Evolutionary conservation across 2,329 filamentous ascomycete species (phyloP), one percentile per base, ranked within the genome.

Genomic region (Ascochyta koolunga): DNA sequence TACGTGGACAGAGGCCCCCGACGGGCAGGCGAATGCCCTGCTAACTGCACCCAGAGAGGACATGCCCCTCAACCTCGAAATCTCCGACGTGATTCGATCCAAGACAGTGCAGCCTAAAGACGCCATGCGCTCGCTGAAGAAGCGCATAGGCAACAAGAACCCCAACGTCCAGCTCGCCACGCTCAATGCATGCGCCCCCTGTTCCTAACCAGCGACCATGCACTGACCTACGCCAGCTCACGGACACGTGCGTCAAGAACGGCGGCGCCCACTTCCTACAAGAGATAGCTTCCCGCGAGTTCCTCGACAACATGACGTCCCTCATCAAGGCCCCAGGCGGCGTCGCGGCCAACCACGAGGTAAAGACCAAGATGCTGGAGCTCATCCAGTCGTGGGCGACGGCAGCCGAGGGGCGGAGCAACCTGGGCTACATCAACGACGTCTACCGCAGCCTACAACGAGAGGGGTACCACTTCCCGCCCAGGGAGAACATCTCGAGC

Each of bases 221-320:
- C 25, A 46, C 66, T 66, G 48, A 68, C 47, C 10, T 13, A 13
- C 2, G 56, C 31, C 65, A 88, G 91, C 88, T 99, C 68, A 96
- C 93, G 62, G 95, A 99, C 79, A 98, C 95, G 0, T 99, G 95
- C 73, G 92, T 98, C 58, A 99, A 99, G 80, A 99, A 99, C 80
- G 95, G 95, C 55, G 95, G 95, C 65, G 85, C 89, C 33, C 95
- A 99, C 77, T 99, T 99, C 76, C 87, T 99, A 43, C 84, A 88
- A 62, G 95, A 99, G 79, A 95, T 99, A 65, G 93, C 95, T 35
- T 97, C 93, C 16, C 87, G 93, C 60, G 95, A 99, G 79, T 99
- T 98, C 71, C 96, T 99, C 89, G 95, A 99, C 78, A 97, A 97
- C 72, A 79, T 99, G 46, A 89, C 91, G 16, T 97, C 93, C 29